Base-by-base conservation (phyloP, 164 flowering plant species). In the Pachysandra terminalis region DNA sequence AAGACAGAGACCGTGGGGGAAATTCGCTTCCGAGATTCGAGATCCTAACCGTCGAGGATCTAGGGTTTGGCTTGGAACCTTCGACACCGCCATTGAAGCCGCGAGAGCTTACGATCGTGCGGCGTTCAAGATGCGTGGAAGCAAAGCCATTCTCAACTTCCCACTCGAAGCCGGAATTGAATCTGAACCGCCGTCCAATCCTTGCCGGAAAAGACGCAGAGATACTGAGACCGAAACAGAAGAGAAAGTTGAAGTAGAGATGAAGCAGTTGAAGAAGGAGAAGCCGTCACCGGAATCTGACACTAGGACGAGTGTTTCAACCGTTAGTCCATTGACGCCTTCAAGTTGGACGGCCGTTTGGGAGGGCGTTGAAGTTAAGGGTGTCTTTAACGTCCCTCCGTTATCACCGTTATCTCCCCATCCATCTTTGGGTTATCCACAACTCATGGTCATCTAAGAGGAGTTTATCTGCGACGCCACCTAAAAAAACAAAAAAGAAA, bases 61-160 rank as follows among this genome's bases (percentile, higher is more conserved):
- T 19, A 67, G 85, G 65, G 77, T 82, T n/a, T 82, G 85, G 85
- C 55, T 81, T 19, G 84, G 82, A 23, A 81, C 82, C 2, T 81
- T 72, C 22, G 86, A 83, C 56, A 67, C 67, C 9, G 82, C 70
- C 4, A 48, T 81, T 19, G 86, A 81, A 40, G 86, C 86, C 26
- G 86, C 86, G 5, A 79, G 54, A 63, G 86, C 86, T 22, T 83
- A 83, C 35, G 86, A 83, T 23, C 56, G 65, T 37, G 86, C 84
- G 1, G 84, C 86, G 0, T 83, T 81, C 53, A 72, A 68, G 71
- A 51, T 83, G 71, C 71, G 86, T n/a, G n/a, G n/a, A n/a, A n/a
- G n/a, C n/a, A n/a, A n/a, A n/a, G n/a, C n/a, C n/a, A n/a, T n/a
- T n/a, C n/a, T n/a, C n/a, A n/a, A n/a, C n/a, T n/a, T n/a, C n/a